Conservation (phyloP, 2,329 filamentous ascomycete genomes). For the Corniculantispora saksenae region DNA sequence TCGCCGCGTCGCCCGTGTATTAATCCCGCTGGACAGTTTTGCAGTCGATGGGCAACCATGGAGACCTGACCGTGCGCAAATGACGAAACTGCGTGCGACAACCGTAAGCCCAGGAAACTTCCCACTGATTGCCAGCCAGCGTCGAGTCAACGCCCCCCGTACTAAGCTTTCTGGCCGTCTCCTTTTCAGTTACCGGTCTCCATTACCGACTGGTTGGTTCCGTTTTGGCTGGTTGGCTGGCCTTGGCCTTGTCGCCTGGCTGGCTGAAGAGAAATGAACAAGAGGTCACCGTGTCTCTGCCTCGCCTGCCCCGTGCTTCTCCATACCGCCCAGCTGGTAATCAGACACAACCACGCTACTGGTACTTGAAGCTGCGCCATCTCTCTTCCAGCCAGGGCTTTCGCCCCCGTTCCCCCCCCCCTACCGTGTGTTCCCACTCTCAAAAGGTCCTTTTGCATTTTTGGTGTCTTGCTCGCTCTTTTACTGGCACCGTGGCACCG, state of each 20-base stretch:
- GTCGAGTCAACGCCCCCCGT: neutral
- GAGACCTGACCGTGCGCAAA: neutral
- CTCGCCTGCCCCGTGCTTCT: neutral
- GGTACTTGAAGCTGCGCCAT: neutral
- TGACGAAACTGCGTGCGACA: neutral
- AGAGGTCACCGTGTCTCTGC: neutral
- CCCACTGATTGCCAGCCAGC: neutral
- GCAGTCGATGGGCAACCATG: neutral
- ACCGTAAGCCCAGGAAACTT: neutral
- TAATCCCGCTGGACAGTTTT: neutral
- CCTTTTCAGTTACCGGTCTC: neutral
- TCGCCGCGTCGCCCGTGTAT: neutral
- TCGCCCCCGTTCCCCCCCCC: neutral
- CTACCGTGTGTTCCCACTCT: neutral
- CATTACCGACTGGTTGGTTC: neutral
- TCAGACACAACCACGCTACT: neutral
- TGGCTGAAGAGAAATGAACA: neutral
- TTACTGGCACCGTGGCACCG: neutral
- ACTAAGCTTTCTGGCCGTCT: neutral
- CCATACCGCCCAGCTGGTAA: neutral
- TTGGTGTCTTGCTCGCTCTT: neutral
- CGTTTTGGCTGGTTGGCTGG: neutral
- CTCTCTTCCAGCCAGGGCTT: conserved; percentile 2
- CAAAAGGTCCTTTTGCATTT: neutral
- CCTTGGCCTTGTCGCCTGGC: no score